Percentiles rank a stretch among this genome's conserved stretches.
Evolutionary conservation across 2,329 filamentous ascomycete genomes (phyloP).

Genomic region (Lachnum nothofagi): DNA sequence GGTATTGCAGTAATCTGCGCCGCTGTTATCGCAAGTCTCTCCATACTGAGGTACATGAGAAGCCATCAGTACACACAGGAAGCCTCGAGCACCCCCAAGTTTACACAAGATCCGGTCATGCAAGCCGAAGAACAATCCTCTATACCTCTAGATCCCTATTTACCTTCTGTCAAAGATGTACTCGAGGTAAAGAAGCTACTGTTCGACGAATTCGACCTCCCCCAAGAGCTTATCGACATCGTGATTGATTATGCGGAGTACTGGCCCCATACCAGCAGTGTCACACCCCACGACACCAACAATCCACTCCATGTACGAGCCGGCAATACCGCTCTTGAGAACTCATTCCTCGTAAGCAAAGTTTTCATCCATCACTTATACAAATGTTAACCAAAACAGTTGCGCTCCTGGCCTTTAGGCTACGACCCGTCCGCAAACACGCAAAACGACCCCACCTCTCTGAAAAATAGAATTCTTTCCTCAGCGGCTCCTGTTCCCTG

Average conservation of each 20-base stretch:
- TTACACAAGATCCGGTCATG: background rate
- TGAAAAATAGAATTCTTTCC: background rate
- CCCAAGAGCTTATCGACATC: constrained; percentile 50
- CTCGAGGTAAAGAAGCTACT: constrained; percentile 45
- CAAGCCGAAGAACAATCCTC: background rate
- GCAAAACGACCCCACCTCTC: constrained; percentile 1
- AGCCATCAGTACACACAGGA: too few relatives aligned
- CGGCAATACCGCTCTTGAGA: constrained; percentile 28
- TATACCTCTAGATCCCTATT: constrained; percentile 11
- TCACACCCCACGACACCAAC: constrained; percentile 18
- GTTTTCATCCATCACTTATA: background rate
- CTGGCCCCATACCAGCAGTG: constrained; percentile 47
- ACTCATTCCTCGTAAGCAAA: constrained; percentile 40
- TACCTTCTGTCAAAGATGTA: constrained; percentile 46
- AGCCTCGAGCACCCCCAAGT: too few relatives aligned
- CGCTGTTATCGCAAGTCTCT: too few relatives aligned
- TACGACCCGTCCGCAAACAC: background rate
- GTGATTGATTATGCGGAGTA: constrained; percentile 59
- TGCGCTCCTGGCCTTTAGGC: constrained; percentile 30
- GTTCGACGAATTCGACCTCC: constrained; percentile 40
- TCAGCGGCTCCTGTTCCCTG: constrained; percentile 13
- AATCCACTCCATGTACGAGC: constrained; percentile 7
- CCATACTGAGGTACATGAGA: too few relatives aligned
- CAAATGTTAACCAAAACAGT: constrained; percentile 13
- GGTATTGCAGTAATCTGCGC: too few relatives aligned